phyloP scores from a whole-genome alignment of 305 asterid genomes.

The Fraxinus floribunda region DNA sequence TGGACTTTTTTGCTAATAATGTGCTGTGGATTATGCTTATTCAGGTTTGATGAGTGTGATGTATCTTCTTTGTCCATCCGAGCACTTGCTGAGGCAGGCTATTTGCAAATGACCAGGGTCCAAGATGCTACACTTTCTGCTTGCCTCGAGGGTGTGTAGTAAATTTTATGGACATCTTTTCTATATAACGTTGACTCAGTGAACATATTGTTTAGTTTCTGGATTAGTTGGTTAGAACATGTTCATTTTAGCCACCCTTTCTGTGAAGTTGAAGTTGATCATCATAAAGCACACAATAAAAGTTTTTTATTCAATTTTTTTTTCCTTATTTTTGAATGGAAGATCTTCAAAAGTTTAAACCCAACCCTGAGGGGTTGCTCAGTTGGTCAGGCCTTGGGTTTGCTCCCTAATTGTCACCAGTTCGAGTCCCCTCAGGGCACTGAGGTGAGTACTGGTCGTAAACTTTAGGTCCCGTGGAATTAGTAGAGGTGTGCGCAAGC shows the following conservation, averaged over 20 bases:
- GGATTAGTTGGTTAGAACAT: background rate
- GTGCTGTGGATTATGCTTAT: slow-evolving; percentile 23
- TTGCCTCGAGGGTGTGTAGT: slow-evolving; percentile 62
- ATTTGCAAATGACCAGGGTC: slow-evolving; percentile 79
- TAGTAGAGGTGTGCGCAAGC: too few species aligned
- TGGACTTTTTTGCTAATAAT: slow-evolving; percentile 24
- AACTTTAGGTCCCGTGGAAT: too few species aligned
- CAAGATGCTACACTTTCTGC: slow-evolving; percentile 85
- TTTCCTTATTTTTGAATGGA: background rate
- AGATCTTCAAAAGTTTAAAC: background rate
- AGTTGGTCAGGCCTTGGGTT: too few species aligned
- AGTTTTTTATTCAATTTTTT: background rate
- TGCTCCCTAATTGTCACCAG: too few species aligned
- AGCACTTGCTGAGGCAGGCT: slow-evolving; percentile 85
- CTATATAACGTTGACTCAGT: background rate
- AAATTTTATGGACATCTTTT: background rate
- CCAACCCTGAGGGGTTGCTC: too few species aligned
- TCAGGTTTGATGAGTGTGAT: slow-evolving; percentile 87
- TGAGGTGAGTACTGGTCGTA: too few species aligned
- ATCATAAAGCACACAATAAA: background rate
- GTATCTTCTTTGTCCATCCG: slow-evolving; percentile 64
- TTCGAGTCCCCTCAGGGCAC: too few species aligned
- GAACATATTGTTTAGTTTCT: slow-evolving; percentile 8
- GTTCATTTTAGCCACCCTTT: background rate
- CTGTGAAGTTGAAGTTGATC: background rate